A percentile compares a stretch with the other conserved stretches of the same genome.
These are phyloP conservation scores for Mallotus repandus DNA, from an alignment of 441 rosid species.

Conservation along the genomic window DNA sequence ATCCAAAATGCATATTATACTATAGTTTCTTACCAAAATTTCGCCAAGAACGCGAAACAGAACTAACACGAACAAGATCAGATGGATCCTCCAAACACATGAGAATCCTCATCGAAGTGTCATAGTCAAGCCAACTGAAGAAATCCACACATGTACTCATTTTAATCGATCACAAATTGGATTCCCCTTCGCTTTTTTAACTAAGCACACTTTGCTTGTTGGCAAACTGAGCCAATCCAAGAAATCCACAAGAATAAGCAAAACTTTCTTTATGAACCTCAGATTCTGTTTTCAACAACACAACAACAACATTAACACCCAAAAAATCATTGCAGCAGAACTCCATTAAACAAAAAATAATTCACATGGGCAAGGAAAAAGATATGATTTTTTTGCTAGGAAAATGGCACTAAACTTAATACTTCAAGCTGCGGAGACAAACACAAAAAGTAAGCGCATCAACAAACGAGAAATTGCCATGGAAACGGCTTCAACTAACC, in stretches of 20 bases:
- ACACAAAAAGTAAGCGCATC: not conserved
- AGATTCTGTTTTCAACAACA: not conserved
- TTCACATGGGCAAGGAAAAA: not conserved
- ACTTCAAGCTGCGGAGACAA: not conserved
- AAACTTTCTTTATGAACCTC: constrained; percentile 12
- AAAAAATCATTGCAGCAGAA: not conserved
- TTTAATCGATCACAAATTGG: not conserved
- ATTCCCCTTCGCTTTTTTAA: too few relatives aligned
- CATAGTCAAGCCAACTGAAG: constrained; percentile 45
- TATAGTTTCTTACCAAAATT: constrained; percentile 49
- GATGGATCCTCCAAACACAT: constrained; percentile 52
- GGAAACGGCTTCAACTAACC: not conserved
- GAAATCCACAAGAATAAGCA: constrained; percentile 16
- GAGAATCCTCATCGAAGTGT: constrained; percentile 47
- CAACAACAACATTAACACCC: not conserved
- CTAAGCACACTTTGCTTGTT: not conserved
- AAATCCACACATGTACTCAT: constrained; percentile 50
- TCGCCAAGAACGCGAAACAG: constrained; percentile 70
- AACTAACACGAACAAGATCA: constrained; percentile 64
- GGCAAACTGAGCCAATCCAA: constrained; percentile 31
- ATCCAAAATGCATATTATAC: not conserved
- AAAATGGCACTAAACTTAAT: not conserved
- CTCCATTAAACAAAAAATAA: not conserved
- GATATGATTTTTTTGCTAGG: not conserved
- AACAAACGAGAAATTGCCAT: not conserved